A percentile compares a stretch with the other conserved stretches of the same genome.
phyloP scores from a whole-genome alignment of 75 land plant species.

The Adiantum capillusveneris region DNA sequence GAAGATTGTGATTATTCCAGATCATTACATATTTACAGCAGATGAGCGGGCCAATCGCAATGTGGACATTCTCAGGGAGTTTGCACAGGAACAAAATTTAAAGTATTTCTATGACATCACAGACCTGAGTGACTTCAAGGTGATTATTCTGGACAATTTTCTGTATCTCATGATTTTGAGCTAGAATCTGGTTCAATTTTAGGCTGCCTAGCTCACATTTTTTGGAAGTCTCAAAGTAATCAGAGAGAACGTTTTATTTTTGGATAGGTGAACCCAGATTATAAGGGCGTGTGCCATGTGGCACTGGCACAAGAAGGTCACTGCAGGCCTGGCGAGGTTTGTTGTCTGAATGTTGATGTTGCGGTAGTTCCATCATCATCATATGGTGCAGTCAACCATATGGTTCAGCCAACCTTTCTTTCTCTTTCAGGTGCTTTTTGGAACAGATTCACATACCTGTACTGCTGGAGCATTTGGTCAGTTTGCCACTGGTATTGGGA shows the following conservation, averaged over 20 bases:
- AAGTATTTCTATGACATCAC: constrained; percentile 94
- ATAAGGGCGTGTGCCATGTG: constrained; percentile 95
- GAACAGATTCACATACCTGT: constrained; percentile 96
- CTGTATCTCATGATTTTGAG: not conserved
- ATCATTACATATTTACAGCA: constrained; percentile 88
- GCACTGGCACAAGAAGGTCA: constrained; percentile 99
- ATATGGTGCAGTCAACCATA: no score
- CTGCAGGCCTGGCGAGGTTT: constrained; percentile 96
- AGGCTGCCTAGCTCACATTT: no score
- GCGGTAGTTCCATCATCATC: no score
- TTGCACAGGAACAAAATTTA: constrained; percentile 76
- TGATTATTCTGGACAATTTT: constrained; percentile 12
- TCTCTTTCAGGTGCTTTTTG: constrained; percentile 89
- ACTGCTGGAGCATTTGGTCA: constrained; percentile 98
- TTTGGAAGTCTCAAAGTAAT: no score
- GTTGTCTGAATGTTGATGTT: constrained; percentile 5
- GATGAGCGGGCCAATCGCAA: constrained; percentile 96
- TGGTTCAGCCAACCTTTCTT: no score
- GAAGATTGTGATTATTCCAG: constrained; percentile 89
- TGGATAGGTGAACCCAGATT: constrained; percentile 86
- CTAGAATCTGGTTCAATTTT: no score
- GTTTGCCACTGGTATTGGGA: constrained; percentile 99
- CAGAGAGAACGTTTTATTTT: no score
- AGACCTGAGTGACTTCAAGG: constrained; percentile 85
- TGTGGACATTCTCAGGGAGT: constrained; percentile 94